These are phyloP conservation scores for Aspergillus pseudonomiae DNA, from an alignment of 2,329 filamentous ascomycete species.

Conservation along the genomic window DNA sequence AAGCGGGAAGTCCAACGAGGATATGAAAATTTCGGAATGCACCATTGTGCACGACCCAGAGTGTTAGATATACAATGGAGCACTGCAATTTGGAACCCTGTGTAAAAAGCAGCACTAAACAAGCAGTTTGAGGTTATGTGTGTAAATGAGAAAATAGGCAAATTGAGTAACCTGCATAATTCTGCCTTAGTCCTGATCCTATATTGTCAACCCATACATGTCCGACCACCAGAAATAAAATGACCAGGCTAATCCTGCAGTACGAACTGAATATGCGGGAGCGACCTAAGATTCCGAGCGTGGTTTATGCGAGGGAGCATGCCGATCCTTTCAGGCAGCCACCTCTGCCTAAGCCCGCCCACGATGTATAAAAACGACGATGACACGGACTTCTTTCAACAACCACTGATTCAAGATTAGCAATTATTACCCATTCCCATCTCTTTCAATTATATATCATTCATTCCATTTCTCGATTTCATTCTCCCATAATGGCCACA, in stretches of 20 bases:
- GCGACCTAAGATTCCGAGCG: too few relatives aligned
- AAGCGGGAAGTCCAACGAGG: background rate
- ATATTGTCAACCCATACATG: too few relatives aligned
- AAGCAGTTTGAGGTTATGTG: background rate
- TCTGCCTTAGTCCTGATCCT: too few relatives aligned
- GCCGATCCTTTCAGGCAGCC: background rate
- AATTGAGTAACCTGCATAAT: background rate
- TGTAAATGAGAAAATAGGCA: too few relatives aligned
- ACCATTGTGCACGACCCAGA: background rate
- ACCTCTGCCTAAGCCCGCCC: background rate
- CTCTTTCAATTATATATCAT: background rate
- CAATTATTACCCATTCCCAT: fast-evolving
- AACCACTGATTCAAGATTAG: background rate
- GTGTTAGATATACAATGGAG: background rate
- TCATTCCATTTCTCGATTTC: background rate
- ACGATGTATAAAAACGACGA: background rate
- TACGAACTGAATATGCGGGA: too few relatives aligned
- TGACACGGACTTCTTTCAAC: background rate
- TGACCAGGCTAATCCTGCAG: too few relatives aligned
- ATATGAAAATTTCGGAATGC: background rate
- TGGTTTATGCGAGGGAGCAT: background rate
- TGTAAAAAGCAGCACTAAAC: background rate
- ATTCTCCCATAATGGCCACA: constrained; percentile 1
- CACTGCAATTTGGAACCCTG: background rate
- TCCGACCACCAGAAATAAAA: too few relatives aligned